Percentiles rank a stretch among this genome's conserved stretches.
Evolutionary conservation across 805 yeast species (phyloP).

Genomic region (Ogataea ramenticola): DNA sequence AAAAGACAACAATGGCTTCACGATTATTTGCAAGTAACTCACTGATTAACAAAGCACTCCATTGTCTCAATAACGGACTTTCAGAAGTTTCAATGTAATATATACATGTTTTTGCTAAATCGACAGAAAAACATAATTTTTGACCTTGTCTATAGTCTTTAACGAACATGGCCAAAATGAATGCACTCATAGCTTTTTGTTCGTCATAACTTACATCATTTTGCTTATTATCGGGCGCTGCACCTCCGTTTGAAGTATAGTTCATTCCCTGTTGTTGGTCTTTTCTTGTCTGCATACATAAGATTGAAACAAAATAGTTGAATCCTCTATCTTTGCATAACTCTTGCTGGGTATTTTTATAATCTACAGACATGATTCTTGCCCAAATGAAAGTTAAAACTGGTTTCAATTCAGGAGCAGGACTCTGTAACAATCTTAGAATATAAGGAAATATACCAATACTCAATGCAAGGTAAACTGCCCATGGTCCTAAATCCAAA

Average conservation of each 20-base stretch:
- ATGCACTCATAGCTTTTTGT: slow-evolving; percentile 93
- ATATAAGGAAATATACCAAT: slow-evolving; percentile 97
- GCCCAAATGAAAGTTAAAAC: slow-evolving; percentile 97
- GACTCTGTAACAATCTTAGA: slow-evolving; percentile 80
- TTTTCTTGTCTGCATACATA: slow-evolving; percentile 34
- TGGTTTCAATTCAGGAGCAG: slow-evolving; percentile 92
- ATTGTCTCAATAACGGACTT: slow-evolving; percentile 81
- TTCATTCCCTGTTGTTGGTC: slow-evolving; percentile 13
- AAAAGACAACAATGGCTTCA: slow-evolving; percentile 67
- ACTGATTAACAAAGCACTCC: slow-evolving; percentile 79
- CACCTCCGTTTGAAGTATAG: background rate
- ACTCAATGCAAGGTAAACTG: slow-evolving; percentile 84
- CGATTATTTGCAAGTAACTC: slow-evolving; percentile 68
- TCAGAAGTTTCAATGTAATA: slow-evolving; percentile 65
- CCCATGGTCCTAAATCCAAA: slow-evolving; percentile 95
- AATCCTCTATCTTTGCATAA: slow-evolving; percentile 86
- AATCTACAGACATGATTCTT: slow-evolving; percentile 92
- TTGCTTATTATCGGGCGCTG: background rate
- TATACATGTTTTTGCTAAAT: slow-evolving; percentile 60
- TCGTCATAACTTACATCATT: slow-evolving; percentile 55
- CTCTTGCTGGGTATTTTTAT: slow-evolving; percentile 84
- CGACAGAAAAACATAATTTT: slow-evolving; percentile 67
- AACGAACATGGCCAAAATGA: slow-evolving; percentile 78
- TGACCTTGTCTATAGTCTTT: slow-evolving; percentile 77
- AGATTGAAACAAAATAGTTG: slow-evolving; percentile 75